These are phyloP conservation scores for Botrytis byssoidea DNA, from an alignment of 2,329 filamentous ascomycete genomes.

Conservation along the genomic window DNA sequence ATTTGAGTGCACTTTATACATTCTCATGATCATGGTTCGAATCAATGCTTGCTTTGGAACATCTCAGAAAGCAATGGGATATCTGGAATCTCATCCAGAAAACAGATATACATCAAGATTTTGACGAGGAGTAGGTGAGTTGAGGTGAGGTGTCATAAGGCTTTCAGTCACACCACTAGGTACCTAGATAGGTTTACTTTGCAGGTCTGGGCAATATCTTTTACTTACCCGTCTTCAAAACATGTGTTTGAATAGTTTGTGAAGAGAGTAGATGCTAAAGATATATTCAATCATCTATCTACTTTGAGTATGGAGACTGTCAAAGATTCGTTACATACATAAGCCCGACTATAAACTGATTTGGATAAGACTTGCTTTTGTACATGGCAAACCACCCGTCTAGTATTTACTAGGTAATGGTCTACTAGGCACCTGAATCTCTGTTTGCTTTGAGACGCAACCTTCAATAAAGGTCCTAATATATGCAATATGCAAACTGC, in stretches of 20 bases:
- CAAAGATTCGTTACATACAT: too few species aligned
- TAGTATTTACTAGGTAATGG: neutral
- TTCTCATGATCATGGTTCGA: neutral
- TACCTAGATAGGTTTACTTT: neutral
- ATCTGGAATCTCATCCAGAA: neutral
- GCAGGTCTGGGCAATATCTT: neutral
- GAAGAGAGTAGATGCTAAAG: neutral
- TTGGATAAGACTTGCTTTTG: neutral
- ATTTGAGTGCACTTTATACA: neutral
- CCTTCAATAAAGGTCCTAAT: neutral
- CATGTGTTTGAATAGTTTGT: neutral
- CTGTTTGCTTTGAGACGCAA: neutral
- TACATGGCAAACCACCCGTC: neutral
- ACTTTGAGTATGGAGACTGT: neutral
- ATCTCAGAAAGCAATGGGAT: neutral
- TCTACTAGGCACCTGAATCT: neutral
- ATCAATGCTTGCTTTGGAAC: neutral
- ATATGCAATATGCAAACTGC: neutral
- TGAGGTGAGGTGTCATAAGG: too few species aligned
- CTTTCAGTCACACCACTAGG: neutral
- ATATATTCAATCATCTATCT: neutral
- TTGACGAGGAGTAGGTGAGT: neutral
- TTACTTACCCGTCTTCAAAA: too few species aligned
- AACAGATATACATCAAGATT: neutral
- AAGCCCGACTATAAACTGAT: too few species aligned